Evolutionary conservation across 495 filamentous ascomycete genomes (phyloP), one percentile per base, ranked within the genome.

Genomic region (Xylaria scruposa): DNA sequence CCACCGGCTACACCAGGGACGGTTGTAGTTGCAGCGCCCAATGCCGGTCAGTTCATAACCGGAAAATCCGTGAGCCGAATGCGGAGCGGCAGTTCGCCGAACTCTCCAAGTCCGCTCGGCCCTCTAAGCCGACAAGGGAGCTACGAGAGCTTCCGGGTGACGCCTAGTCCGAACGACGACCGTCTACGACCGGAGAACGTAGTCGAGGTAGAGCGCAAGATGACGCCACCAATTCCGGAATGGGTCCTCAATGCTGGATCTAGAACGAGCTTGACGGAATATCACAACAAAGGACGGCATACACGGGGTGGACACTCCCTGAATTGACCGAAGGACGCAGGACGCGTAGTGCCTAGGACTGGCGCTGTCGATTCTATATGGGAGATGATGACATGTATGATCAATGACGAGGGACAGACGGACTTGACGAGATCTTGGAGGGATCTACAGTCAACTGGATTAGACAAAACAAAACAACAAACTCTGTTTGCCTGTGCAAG

Each of bases 1-100:
- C 90, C 93, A 0, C 85, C 87, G 8, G 86, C 88, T 0, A 90
- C 90, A 0, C 87, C 90, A 0, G 91, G 91, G 0, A 97, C 92
- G 0, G 83, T 90, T 26, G 89, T 97, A 46, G 85, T 88, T 8
- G 93, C 91, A 10, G 89, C 91, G 1, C 92, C 92, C 2, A 86
- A 89, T 36, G 91, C 90, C 0, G 92, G 91, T 0, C 88, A 90
- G 76, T 83, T 89, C 17, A 90, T 94, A 19, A 86, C 88, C 10
- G 85, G 89, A 42, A 83, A 80, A 26, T 85, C 83, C n/a, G 81
- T 93, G 63, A 87, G 83, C 26, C 86, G 91, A 13, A 90, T 93
- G 87, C 85, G 91, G 31, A 93, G 91, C 62, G 90, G 86, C 26
- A 91, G 88, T 75, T 81, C 90, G 7, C 83, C 91, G 6, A 83